Conservation (phyloP, 179 eudicot species). For the Beta corolliflora region DNA sequence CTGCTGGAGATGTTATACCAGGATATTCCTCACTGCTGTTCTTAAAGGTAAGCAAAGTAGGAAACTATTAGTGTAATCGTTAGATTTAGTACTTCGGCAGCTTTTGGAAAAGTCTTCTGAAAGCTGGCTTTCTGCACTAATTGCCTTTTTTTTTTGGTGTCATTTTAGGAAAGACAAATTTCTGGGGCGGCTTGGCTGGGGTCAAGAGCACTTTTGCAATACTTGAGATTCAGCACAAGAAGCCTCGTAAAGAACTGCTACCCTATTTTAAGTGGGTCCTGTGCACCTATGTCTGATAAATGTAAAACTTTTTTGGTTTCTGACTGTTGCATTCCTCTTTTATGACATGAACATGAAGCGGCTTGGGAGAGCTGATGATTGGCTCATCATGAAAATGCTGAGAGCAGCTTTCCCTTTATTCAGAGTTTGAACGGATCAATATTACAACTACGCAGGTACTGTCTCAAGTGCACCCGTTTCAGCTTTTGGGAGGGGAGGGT, state of each 20-base stretch:
- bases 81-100: background rate
- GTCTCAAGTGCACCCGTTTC: no score
- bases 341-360: conserved; percentile 44
- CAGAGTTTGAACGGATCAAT: no score
- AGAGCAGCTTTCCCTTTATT: conserved; percentile 76
- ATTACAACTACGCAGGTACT: no score
- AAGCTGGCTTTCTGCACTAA: background rate
- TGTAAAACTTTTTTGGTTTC: background rate
- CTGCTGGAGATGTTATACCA: conserved; percentile 76
- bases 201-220: conserved; percentile 65
- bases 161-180: conserved; percentile 64
- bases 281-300: conserved; percentile 11
- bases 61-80: conserved; percentile 1
- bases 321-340: background rate
- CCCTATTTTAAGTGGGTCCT: conserved; percentile 60
- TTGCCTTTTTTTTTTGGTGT: background rate
- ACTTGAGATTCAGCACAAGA: conserved; percentile 63
- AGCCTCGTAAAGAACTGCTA: conserved; percentile 68
- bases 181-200: conserved; percentile 82
- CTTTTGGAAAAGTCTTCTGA: background rate
- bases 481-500: background rate
- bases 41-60: conserved; percentile 43
- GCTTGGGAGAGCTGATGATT: conserved; percentile 71
- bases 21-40: conserved; percentile 55
- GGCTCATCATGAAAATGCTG: conserved; percentile 75